phyloP scores from a whole-genome alignment of 2,329 filamentous ascomycete species.

The Exophiala aquamarina region DNA sequence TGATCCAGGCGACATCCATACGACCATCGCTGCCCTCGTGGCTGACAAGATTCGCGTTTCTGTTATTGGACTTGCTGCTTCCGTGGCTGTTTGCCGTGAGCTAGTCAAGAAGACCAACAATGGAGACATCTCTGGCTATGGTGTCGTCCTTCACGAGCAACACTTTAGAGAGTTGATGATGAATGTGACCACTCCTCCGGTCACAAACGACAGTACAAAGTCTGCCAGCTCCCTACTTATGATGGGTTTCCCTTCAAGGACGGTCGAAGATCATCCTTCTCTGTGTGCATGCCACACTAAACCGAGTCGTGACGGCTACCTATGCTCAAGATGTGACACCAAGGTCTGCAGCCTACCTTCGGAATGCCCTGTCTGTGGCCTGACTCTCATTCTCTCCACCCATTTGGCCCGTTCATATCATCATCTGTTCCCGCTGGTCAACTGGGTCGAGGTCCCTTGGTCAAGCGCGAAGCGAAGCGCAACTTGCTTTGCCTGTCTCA shows the following conservation, averaged over 20 bases:
- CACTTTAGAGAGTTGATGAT: constrained; percentile 90
- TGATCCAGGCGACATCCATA: constrained; percentile 93
- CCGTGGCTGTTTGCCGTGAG: constrained; percentile 88
- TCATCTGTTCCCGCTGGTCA: constrained; percentile 84
- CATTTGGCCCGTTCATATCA: constrained; percentile 92
- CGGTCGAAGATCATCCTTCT: constrained; percentile 68
- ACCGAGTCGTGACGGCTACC: constrained; percentile 79
- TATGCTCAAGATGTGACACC: constrained; percentile 81
- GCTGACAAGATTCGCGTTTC: constrained; percentile 82
- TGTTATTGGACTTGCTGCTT: constrained; percentile 85
- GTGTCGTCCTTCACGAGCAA: constrained; percentile 79
- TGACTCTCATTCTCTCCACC: constrained; percentile 91
- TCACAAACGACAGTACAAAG: constrained; percentile 58
- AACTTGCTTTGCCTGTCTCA: constrained; percentile 77
- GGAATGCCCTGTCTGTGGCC: constrained; percentile 85
- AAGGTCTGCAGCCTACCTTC: constrained; percentile 89
- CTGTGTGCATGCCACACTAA: constrained; percentile 90
- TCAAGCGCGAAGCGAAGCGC: constrained; percentile 60
- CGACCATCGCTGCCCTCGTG: constrained; percentile 77
- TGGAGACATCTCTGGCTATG: constrained; percentile 70
- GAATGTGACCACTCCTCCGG: constrained; percentile 82
- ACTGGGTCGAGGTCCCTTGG: constrained; percentile 92
- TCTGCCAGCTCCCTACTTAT: constrained; percentile 67
- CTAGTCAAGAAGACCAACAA: constrained; percentile 85
- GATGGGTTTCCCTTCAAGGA: constrained; percentile 96